Evolutionary conservation across 331 rosid genomes (phyloP), one percentile per base, ranked within the genome.

Genomic region (Malus hybrid): DNA sequence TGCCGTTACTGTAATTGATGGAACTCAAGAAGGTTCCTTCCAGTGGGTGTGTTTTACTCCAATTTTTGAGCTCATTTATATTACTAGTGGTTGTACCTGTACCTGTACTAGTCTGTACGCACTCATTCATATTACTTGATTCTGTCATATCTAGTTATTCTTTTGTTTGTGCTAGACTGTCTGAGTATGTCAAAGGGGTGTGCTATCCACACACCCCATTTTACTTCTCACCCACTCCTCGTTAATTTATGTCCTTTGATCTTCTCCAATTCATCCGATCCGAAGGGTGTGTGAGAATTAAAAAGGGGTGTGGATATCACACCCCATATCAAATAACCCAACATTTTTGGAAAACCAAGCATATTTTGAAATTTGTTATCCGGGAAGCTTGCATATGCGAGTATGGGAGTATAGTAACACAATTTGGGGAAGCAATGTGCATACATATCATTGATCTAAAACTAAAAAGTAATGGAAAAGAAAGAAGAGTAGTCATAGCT

Each of bases 11-110:
- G 99, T 95, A 36, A 81, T 95, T 60, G 99, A 95, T 87, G 99
- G 99, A 81, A 88, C 87, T 75, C 93, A 95, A 81, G 99, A 95
- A 83, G 99, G 99, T 69, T 93, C 98, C 72, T 95, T 27, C 73
- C 93, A 92, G 83, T 95, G 99, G 99, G 99, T 94, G 87, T 69
- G 97, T 63, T 62, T 12, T 24, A 12, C 33, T 14, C n/a, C 55
- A 50, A 15, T 50, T 15, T 50, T 50, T 50, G 3, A 50, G 18
- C 55, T 15, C 55, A 50, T 50, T 50, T 50, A 50, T 50, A 15
- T 24, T 28, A 5, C 55, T 50, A 50, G 29, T 28, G 29, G 29
- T 6, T 50, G 19, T 14, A 48, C 55, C 19, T 16, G 19, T 48
- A 50, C 55, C 55, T 50, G 8, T 50, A 50, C 5, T 6, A 10